Evolutionary conservation across 805 yeast genomes (phyloP), one percentile per base, ranked within the genome.

Genomic region (Kregervanrija fluxuum): DNA sequence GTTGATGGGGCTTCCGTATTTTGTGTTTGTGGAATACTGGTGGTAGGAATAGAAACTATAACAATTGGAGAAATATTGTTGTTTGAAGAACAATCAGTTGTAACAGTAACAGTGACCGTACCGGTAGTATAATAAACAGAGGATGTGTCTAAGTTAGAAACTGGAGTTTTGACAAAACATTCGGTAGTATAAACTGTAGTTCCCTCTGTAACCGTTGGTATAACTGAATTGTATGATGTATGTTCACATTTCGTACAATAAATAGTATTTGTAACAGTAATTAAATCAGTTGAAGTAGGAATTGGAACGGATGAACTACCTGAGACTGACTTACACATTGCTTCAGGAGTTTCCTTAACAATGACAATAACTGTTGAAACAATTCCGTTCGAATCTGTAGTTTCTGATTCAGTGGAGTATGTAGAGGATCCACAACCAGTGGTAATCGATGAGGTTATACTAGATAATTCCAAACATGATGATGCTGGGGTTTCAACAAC

Each of bases 121-220:
- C 28, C 28, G 2, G 28, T 22, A 6, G 28, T 22, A 6, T 22
- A 22, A 6, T 22, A 22, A 22, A 22, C 22, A 13, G 37, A n/a
- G 9, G 15, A 4, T 12, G 22, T 35, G 10, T 35, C 12, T 11
- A 12, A 15, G 12, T 11, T 28, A 30, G 41, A 30, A 33, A 37
- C 35, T 28, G 45, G 45, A 10, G 41, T 42, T 37, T 42, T 33
- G 28, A 33, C 45, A 16, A 33, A 8, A 33, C 41, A 37, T 30
- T 37, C 30, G 8, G 33, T 16, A 9, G 41, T 37, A n/a, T 41
- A 35, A 6, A 33, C 31, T 10, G 41, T 38, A 12, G 38, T 41
- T 15, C 38, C 41, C 5, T 37, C 36, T 2, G 45, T 37, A 34
- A 42, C 41, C 16, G 45, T 42, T 2, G 45, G 30, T 15, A 17